Base-by-base conservation (phyloP, 441 rosid genomes). In the Gossypium lobatum region DNA sequence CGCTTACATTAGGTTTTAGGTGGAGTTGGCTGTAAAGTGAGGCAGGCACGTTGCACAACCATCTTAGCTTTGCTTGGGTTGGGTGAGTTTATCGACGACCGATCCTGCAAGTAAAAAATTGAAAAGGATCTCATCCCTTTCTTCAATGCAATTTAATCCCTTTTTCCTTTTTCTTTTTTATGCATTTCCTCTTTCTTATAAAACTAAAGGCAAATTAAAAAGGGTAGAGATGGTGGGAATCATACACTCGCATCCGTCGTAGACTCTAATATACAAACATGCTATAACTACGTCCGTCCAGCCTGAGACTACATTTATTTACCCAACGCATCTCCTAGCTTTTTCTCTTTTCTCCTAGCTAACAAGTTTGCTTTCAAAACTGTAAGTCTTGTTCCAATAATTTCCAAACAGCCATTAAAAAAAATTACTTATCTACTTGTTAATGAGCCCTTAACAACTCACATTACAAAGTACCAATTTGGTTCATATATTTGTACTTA, bases 1-100 rank as follows among this genome's bases (percentile, higher is more conserved):
- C 75, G 88, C 87, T 78, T 75, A 62, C 37, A 18, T 70, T 80
- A 79, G 75, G 73, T 71, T 78, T 25, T 8, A 25, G 42, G 58
- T 48, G 71, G 42, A 23, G 34, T 50, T 37, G 13, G 25, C 42
- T 5, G 7, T 34, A 34, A 34, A 34, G 71, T 66, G 31, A 17
- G 62, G 62, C 62, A 13, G 64, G 66, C 81, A 48, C 72, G 2
- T 3, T 65, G 68, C 76, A 76, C 72, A 42, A 9, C 50, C 25
- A n/a, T 13, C 60, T 55, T 55, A 23, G 28, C 26, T 20, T 9
- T 7, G 13, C 3, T 54, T 54, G 46, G 46, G 50, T 17, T 64
- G 77, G 75, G 60, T 57, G 59, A 37, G 54, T 13, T 62, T 39
- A 31, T 55, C 64, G 6, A 57, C 52, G 4, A 75, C 63, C 66